Evolutionary conservation across 768 basidiomycete species (phyloP), one percentile per base, ranked within the genome.

Genomic region (Auricularia heimuer): DNA sequence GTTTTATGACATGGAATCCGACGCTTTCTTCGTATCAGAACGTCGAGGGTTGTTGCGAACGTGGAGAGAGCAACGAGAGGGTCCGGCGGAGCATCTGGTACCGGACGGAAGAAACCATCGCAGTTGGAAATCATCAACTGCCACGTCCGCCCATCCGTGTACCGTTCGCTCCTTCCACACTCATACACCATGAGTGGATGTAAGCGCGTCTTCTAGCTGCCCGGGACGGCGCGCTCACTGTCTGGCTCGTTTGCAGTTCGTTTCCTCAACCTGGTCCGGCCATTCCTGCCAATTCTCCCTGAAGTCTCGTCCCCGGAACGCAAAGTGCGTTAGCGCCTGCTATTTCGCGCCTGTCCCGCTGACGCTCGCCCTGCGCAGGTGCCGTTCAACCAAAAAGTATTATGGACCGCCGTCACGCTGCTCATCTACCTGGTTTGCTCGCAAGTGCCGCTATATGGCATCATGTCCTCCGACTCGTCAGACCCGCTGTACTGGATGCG

Each of bases 401-500:
- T 95, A 88, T 98, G 95, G 96, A 99, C 96, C 7, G 94, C 96
- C 65, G 94, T 98, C 36, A 98, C 96, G 2, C 93, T 99, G 73
- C 89, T 98, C 78, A 98, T 99, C 77, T 98, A 98, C 90, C 79
- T 99, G 73, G 96, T 98, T 68, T 98, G 96, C 83, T 98, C 95
- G 34, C 97, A 98, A 79, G 96, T 98, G 37, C 97, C 97, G 4
- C 83, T 99, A 60, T 99, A 98, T 77, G 97, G 97, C 68, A 98
- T 99, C 85, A 96, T 98, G 88, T 97, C 94, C 35, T 97, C 94
- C 66, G 96, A 99, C 83, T 97, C 94, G 69, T 94, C 94, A 64
- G 96, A 99, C 80, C 97, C 97, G 14, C 86, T 99, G 54, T 98
- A 97, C 81, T 98, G 96, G 97, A 94, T 98, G 90, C 92, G 96